A percentile compares a stretch with the other conserved stretches of the same genome.
Evolutionary conservation across 2,329 filamentous ascomycete species (phyloP).

Genomic region (Trichoderma atrobrunneum): DNA sequence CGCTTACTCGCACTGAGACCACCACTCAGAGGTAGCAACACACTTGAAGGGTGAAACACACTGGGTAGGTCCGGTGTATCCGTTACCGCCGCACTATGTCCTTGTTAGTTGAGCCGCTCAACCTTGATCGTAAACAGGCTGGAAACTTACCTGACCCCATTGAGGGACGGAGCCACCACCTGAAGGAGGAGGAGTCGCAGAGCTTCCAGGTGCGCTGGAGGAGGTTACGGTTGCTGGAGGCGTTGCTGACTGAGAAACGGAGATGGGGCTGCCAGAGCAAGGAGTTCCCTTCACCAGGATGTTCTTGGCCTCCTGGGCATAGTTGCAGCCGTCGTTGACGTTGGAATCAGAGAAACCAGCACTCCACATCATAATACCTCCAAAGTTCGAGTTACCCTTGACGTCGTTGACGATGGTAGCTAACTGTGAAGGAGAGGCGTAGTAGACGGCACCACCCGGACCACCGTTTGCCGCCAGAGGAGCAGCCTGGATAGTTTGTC

Average conservation of each 20-base stretch:
- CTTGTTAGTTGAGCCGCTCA: neutral
- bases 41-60: conserved; percentile 27
- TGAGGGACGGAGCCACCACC: conserved; percentile 19
- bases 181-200: neutral
- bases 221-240: neutral
- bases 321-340: conserved; percentile 24
- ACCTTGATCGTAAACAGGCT: conserved; percentile 22
- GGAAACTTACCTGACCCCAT: conserved; percentile 15
- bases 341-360: conserved; percentile 35
- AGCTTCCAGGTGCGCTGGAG: neutral
- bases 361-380: conserved; percentile 32
- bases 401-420: conserved; percentile 30
- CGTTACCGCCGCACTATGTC: conserved; percentile 25
- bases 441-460: conserved; percentile 27
- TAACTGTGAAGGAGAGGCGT: conserved; percentile 27
- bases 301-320: conserved; percentile 13
- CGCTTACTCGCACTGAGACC: conserved; percentile 26
- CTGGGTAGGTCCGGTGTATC: conserved; percentile 25
- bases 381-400: conserved; percentile 32
- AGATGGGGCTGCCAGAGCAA: conserved; percentile 7
- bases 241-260: neutral
- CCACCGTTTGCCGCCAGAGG: conserved; percentile 22
- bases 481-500: conserved; percentile 20
- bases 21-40: conserved; percentile 23
- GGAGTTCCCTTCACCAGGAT: conserved; percentile 12